phyloP scores from a whole-genome alignment of 1,284 basidiomycete species.

The Leccinum subspadiceum region DNA sequence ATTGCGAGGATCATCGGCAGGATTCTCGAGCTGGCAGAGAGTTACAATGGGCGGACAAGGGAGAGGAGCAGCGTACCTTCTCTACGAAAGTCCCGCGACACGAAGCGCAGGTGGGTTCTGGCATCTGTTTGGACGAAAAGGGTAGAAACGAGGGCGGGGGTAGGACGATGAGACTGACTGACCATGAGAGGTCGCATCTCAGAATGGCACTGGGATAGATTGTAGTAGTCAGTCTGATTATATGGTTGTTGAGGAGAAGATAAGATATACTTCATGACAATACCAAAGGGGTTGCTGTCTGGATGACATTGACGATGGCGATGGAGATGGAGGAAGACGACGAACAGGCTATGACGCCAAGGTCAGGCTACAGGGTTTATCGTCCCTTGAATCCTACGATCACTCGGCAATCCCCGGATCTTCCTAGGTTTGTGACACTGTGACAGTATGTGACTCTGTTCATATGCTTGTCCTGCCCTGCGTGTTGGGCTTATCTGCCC shows the following conservation, averaged over 20 bases:
- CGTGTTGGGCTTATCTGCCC: conserved; percentile 4
- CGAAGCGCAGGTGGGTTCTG: conserved; percentile 72
- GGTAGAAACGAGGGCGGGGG: background rate
- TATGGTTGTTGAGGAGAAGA: background rate
- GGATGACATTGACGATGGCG: conserved; percentile 50
- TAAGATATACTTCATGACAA: conserved; percentile 64
- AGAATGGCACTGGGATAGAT: conserved; percentile 57
- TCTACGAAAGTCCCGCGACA: conserved; percentile 75
- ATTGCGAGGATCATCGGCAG: conserved; percentile 67
- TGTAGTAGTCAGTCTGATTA: conserved; percentile 7
- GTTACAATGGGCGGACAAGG: background rate
- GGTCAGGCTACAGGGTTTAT: background rate
- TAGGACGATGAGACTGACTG: conserved; percentile 6
- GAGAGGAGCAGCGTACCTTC: conserved; percentile 44
- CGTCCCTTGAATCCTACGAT: background rate
- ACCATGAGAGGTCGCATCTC: conserved; percentile 84
- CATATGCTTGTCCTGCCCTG: conserved; percentile 1
- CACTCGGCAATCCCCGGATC: conserved; percentile 14
- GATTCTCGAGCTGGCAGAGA: conserved; percentile 61
- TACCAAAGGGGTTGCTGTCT: conserved; percentile 69
- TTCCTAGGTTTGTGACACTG: background rate
- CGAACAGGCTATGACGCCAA: conserved; percentile 15
- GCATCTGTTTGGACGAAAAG: conserved; percentile 40
- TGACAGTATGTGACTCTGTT: background rate
- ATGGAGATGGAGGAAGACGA: background rate